phyloP scores from a whole-genome alignment of 2,329 filamentous ascomycete species.

The Penicillium fuscoglaucum region DNA sequence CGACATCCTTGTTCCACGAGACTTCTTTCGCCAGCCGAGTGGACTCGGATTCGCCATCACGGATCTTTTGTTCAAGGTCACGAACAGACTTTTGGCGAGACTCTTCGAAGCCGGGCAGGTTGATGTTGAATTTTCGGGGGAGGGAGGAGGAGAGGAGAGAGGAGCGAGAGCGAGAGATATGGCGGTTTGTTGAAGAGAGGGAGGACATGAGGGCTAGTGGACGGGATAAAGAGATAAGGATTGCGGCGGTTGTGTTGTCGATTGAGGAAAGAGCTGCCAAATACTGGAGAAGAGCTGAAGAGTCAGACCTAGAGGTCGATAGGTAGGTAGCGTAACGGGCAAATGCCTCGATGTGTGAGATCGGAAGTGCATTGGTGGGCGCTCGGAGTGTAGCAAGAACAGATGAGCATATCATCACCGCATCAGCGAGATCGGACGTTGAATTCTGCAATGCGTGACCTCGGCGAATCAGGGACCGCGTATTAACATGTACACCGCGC shows the following conservation, averaged over 20 bases:
- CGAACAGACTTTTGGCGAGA: conserved; percentile 77
- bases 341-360: conserved; percentile 67
- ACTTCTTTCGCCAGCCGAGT: conserved; percentile 77
- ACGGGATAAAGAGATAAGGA: conserved; percentile 74
- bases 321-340: conserved; percentile 67
- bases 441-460: conserved; percentile 71
- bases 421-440: conserved; percentile 50
- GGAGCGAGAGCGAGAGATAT: conserved; percentile 74
- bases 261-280: conserved; percentile 75
- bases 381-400: conserved; percentile 53
- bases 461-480: conserved; percentile 76
- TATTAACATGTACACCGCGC: conserved; percentile 77
- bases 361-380: conserved; percentile 64
- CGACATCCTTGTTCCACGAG: conserved; percentile 88
- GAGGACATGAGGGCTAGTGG: conserved; percentile 75
- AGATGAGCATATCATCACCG: conserved; percentile 44
- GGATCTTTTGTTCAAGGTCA: conserved; percentile 79
- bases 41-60: conserved; percentile 68
- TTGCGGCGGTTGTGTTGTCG: conserved; percentile 79
- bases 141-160: conserved; percentile 65
- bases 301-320: conserved; percentile 63
- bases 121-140: conserved; percentile 49
- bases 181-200: conserved; percentile 71
- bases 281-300: conserved; percentile 70
- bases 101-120: conserved; percentile 68